Base-by-base conservation (phyloP, 305 asterid species). In the Fraxinus nigra region DNA sequence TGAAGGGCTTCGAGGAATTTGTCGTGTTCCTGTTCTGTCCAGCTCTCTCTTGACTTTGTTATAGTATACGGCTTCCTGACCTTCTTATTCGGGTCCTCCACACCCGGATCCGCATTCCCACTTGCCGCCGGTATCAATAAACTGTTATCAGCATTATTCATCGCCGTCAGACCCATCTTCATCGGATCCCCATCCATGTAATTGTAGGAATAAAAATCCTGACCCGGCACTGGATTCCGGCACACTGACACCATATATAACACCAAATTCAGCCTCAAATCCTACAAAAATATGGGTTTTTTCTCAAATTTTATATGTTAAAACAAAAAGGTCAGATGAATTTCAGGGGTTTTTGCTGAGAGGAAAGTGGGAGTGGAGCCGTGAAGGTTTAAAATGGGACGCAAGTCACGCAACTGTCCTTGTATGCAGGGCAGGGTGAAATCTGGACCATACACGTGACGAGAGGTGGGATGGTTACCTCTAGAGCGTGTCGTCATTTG, bases 11-110 rank as follows among this genome's bases (percentile, higher is more conserved):
- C 98, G 3, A 93, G 88, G 81, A 95, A 93, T 81, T 91, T 92
- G 77, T 95, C 97, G 59, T 95, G 98, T 87, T 95, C 98, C 85
- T 90, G 93, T 20, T 95, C 98, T 80, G 88, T 95, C 98, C 98
- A 95, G 90, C 95, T 95, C 91, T 95, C 98, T 75, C 98, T 91
- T 37, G 97, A 92, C 91, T 95, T 95, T 1, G 95, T 95, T 59
- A 95, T 92, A 10, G 98, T 95, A 83, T 95, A 95, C 5, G 97
- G 97, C 87, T 95, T 95, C 51, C 98, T 87, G 79, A 90, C 87
- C 92, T 93, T 95, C 97, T 91, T 92, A 82, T 80, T 91, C 34
- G 86, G 86, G 86, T 95, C 97, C 78, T 95, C 98, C 84, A 80
- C 0, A 70, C 76, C 90, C 70, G 90, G 69, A 85, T 73, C 81